phyloP scores from a whole-genome alignment of 768 basidiomycete genomes.

The Boletus reticulatus region DNA sequence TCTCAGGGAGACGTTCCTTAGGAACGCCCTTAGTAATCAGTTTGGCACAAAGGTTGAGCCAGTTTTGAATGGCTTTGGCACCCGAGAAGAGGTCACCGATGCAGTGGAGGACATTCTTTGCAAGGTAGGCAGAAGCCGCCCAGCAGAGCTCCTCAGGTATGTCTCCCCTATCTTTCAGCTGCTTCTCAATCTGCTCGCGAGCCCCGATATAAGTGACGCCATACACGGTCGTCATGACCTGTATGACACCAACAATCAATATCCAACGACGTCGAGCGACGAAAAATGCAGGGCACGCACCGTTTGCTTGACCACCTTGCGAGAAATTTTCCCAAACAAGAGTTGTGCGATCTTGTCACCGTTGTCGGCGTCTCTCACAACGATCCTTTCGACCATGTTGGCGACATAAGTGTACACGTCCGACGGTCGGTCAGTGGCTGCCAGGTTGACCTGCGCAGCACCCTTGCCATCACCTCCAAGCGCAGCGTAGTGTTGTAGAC shows the following conservation, averaged over 20 bases:
- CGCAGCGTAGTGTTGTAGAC: conserved; percentile 97
- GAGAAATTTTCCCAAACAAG: conserved; percentile 73
- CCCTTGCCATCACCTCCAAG: conserved; percentile 86
- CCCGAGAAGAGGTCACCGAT: conserved; percentile 95
- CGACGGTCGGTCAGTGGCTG: conserved; percentile 78
- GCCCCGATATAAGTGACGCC: conserved; percentile 97
- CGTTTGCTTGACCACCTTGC: conserved; percentile 98
- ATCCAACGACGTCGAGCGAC: neutral
- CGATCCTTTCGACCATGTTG: conserved; percentile 71
- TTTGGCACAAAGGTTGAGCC: conserved; percentile 79
- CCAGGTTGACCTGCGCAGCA: conserved; percentile 90
- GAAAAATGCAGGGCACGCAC: conserved; percentile 40
- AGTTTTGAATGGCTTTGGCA: conserved; percentile 86
- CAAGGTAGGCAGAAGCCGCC: conserved; percentile 73
- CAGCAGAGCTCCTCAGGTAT: conserved; percentile 72
- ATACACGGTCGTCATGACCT: conserved; percentile 99
- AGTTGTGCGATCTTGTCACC: conserved; percentile 55
- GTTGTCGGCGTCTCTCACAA: conserved; percentile 53
- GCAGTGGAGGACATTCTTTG: conserved; percentile 70
- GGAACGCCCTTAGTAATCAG: conserved; percentile 88
- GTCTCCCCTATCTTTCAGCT: conserved; percentile 74
- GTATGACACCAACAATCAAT: neutral
- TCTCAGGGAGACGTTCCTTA: conserved; percentile 55
- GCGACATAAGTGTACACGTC: conserved; percentile 96
- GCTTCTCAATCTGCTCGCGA: conserved; percentile 89